phyloP scores from a whole-genome alignment of 495 filamentous ascomycete species.

The Tuber umbilicatum region DNA sequence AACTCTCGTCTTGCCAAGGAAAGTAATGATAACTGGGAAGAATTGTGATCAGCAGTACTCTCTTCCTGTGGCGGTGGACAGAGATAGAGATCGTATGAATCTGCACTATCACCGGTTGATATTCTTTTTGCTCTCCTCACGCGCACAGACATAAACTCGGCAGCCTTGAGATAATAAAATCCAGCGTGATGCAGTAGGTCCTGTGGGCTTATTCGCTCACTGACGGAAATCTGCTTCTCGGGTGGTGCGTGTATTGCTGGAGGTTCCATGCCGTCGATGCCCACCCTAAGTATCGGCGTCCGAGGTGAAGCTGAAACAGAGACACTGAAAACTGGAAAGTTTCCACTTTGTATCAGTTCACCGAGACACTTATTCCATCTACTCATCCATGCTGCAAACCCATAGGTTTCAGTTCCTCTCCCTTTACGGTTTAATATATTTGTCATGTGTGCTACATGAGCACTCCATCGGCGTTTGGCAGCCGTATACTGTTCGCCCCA shows the following conservation, averaged over 20 bases:
- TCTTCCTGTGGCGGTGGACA: conserved; percentile 71
- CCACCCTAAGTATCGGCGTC: conserved; percentile 11
- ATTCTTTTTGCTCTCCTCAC: conserved; percentile 59
- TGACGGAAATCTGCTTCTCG: conserved; percentile 58
- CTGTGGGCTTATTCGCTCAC: conserved; percentile 65
- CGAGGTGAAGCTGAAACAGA: not conserved
- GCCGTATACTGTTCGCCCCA: conserved; percentile 66
- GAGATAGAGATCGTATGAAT: conserved; percentile 78
- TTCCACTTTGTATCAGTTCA: conserved; percentile 28
- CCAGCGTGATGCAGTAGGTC: conserved; percentile 78
- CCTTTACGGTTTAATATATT: conserved; percentile 74
- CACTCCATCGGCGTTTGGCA: conserved; percentile 68
- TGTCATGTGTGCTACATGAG: conserved; percentile 61
- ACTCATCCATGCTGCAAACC: conserved; percentile 32
- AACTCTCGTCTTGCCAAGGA: conserved; percentile 33
- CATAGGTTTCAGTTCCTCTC: conserved; percentile 56
- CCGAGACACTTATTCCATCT: conserved; percentile 38
- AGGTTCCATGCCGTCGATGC: conserved; percentile 26
- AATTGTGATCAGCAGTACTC: conserved; percentile 17
- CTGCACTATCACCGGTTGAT: conserved; percentile 66
- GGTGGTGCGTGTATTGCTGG: conserved; percentile 52
- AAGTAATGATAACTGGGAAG: conserved; percentile 21
- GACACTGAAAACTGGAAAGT: conserved; percentile 28
- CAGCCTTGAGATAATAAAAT: conserved; percentile 72
- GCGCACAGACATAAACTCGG: conserved; percentile 58